These are phyloP conservation scores for Globisporangium nodosum DNA, from an alignment of 352 stramenopile genomes.

Conservation along the genomic window DNA sequence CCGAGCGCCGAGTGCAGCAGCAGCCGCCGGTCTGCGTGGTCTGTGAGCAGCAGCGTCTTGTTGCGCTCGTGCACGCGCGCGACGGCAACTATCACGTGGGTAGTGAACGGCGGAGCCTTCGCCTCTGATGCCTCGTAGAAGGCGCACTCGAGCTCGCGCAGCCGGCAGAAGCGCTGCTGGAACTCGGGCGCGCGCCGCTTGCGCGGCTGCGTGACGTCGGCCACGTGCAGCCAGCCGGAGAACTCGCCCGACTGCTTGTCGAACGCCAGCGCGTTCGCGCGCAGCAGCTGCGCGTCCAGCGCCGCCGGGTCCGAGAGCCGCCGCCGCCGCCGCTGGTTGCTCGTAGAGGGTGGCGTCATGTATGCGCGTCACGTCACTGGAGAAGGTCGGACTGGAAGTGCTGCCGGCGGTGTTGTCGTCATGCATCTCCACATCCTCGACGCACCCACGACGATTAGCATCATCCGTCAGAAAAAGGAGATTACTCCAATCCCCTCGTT, in stretches of 20 bases:
- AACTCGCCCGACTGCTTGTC: constrained; percentile 20
- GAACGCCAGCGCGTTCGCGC: constrained; percentile 15
- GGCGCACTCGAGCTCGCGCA: constrained; percentile 35
- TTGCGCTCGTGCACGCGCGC: constrained; percentile 34
- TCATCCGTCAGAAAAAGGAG: no score
- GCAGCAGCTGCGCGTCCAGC: constrained; percentile 22
- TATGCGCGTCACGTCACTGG: neutral
- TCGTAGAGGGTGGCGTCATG: no score
- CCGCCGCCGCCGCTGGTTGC: neutral
- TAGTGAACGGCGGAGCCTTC: constrained; percentile 9
- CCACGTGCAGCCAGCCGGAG: constrained; percentile 35
- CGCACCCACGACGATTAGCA: constrained; percentile 9
- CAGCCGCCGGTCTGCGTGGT: constrained; percentile 39
- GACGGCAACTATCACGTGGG: constrained; percentile 38
- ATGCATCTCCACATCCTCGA: neutral
- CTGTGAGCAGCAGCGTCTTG: constrained; percentile 37
- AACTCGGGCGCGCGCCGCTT: constrained; percentile 12
- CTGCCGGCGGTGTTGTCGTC: neutral
- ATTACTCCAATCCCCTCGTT: no score
- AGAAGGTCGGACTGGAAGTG: no score
- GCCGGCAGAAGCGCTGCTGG: constrained; percentile 27
- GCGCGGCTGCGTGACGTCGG: constrained; percentile 2
- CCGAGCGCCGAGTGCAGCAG: constrained; percentile 31
- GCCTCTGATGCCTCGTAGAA: constrained; percentile 24
- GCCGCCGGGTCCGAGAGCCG: constrained; percentile 21